Evolutionary conservation across 768 basidiomycete genomes (phyloP).

Genomic region (Hygrocybe punicea): DNA sequence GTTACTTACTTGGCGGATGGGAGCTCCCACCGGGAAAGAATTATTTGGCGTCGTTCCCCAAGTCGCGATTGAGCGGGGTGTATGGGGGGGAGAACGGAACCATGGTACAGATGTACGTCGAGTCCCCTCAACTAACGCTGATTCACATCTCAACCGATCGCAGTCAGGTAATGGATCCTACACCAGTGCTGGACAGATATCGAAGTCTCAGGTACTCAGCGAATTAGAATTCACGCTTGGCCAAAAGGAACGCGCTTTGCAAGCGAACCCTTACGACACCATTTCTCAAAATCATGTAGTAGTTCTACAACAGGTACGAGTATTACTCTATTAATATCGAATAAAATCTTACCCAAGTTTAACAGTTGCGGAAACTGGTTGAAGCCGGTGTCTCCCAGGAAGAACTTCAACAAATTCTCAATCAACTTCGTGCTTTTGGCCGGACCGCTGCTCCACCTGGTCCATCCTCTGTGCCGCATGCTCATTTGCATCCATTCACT

Average conservation of each 20-base stretch:
- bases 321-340: not conserved
- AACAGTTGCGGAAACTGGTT: conserved; percentile 65
- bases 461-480: conserved; percentile 26
- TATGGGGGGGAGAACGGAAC: conserved; percentile 60
- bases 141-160: conserved; percentile 9
- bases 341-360: conserved; percentile 8
- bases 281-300: conserved; percentile 66
- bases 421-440: conserved; percentile 62
- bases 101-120: conserved; percentile 33
- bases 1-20: conserved; percentile 91
- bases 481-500: conserved; percentile 7
- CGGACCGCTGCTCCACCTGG: conserved; percentile 44
- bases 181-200: conserved; percentile 48
- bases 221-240: conserved; percentile 80
- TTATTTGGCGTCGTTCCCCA: conserved; percentile 83
- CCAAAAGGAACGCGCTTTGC: conserved; percentile 72
- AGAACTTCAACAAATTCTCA: conserved; percentile 72
- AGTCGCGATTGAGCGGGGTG: conserved; percentile 75
- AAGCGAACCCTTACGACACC: conserved; percentile 70
- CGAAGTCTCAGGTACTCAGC: conserved; percentile 74
- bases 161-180: conserved; percentile 34
- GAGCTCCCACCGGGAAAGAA: conserved; percentile 74
- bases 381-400: conserved; percentile 78
- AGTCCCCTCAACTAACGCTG: not conserved
- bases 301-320: conserved; percentile 71